A percentile compares a stretch with the other conserved stretches of the same genome.
These are phyloP conservation scores for Thraustochytrium sp. DNA, from an alignment of 352 stramenopile genomes.

Conservation along the genomic window DNA sequence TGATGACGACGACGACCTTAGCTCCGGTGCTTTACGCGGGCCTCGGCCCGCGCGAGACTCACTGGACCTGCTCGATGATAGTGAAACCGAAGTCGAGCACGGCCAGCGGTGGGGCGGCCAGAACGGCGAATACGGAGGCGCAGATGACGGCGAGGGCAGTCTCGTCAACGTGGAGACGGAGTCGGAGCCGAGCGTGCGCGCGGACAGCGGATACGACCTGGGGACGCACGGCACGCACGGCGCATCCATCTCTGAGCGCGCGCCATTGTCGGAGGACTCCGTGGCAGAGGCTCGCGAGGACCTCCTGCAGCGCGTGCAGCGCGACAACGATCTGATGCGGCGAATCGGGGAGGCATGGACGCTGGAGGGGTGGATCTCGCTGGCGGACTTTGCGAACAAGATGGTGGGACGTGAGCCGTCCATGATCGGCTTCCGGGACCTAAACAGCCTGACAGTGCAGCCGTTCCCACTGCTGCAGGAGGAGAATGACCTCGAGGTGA, in stretches of 20 bases:
- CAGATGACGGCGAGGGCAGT: background rate
- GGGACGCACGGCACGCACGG: background rate
- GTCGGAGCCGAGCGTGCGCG: background rate
- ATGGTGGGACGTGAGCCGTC: background rate
- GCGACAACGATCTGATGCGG: background rate
- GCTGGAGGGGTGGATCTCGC: constrained; percentile 8
- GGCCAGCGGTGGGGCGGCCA: no score
- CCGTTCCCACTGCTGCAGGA: constrained; percentile 1
- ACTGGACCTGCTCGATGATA: no score
- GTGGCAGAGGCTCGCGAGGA: background rate
- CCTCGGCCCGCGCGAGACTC: no score
- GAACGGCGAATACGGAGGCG: no score
- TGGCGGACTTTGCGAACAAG: constrained; percentile 29
- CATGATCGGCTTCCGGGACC: background rate
- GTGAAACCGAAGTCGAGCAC: no score
- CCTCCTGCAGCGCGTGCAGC: background rate
- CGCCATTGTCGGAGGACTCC: no score
- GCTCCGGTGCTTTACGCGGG: no score
- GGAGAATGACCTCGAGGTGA: background rate
- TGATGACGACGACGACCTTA: no score
- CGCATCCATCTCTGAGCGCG: background rate
- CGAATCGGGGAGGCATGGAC: background rate
- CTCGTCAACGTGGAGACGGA: background rate
- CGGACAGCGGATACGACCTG: background rate
- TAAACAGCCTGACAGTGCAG: background rate